Conservation (phyloP, 257 asterid species). For the Forsythia viridissima region DNA sequence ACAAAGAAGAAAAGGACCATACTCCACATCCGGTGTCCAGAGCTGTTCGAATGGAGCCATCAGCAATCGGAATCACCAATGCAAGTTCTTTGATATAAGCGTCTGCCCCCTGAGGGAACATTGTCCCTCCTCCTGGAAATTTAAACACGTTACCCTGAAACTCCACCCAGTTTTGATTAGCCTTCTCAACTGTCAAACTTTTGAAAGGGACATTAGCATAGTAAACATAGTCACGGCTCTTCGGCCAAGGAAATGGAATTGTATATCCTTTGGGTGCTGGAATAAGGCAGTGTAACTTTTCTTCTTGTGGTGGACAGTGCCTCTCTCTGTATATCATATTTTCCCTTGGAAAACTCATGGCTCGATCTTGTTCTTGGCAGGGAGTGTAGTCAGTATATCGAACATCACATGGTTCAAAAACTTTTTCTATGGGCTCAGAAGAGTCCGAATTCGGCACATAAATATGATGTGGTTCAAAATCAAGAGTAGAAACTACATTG, state of each 20-base stretch:
- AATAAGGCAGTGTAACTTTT: slow-evolving; percentile 73
- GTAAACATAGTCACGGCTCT: slow-evolving; percentile 88
- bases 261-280: slow-evolving; percentile 87
- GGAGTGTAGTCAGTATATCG: slow-evolving; percentile 75
- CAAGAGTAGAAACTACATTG: slow-evolving; percentile 51
- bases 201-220: slow-evolving; percentile 86
- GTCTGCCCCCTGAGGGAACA: slow-evolving; percentile 96
- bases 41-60: slow-evolving; percentile 84
- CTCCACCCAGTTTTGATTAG: slow-evolving; percentile 81
- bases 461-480: slow-evolving; percentile 78
- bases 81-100: slow-evolving; percentile 87
- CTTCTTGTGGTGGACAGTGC: slow-evolving; percentile 81
- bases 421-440: slow-evolving; percentile 60
- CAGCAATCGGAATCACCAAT: slow-evolving; percentile 57
- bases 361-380: slow-evolving; percentile 93
- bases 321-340: slow-evolving; percentile 87
- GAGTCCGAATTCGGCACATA: slow-evolving; percentile 53
- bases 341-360: slow-evolving; percentile 88
- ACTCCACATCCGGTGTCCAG: slow-evolving; percentile 96
- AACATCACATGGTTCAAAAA: slow-evolving; percentile 62
- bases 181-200: slow-evolving; percentile 88
- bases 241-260: slow-evolving; percentile 92
- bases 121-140: slow-evolving; percentile 97
- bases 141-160: slow-evolving; percentile 80
- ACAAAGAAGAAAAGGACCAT: slow-evolving; percentile 32